These are phyloP conservation scores for Prunus campanulata DNA, from an alignment of 306 rosid species.

Conservation along the genomic window DNA sequence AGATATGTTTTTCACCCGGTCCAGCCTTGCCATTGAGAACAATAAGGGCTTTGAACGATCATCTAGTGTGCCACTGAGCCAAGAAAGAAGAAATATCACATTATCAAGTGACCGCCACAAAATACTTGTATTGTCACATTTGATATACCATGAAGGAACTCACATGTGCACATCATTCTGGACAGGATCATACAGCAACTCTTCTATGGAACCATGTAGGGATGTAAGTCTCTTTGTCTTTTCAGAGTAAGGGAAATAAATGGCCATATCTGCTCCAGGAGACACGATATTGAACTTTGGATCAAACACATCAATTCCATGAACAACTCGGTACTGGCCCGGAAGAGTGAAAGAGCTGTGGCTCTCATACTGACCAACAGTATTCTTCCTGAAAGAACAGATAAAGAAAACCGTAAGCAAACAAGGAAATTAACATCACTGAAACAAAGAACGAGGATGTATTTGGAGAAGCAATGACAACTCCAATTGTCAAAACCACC, in stretches of 20 bases:
- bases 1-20: conserved; percentile 70
- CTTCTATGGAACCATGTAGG: conserved; percentile 72
- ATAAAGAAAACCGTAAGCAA: background rate
- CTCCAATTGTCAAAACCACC: background rate
- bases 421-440: conserved; percentile 7
- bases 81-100: conserved; percentile 22
- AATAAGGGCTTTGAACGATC: conserved; percentile 83
- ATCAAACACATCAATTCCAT: conserved; percentile 94
- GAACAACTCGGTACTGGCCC: conserved; percentile 86
- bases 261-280: conserved; percentile 90
- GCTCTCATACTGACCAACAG: conserved; percentile 95
- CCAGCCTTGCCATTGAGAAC: conserved; percentile 91
- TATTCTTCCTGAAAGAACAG: conserved; percentile 66
- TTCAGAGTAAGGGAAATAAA: conserved; percentile 82
- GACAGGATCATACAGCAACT: conserved; percentile 58
- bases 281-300: conserved; percentile 98
- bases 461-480: background rate
- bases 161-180: conserved; percentile 72
- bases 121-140: background rate
- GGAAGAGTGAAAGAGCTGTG: conserved; percentile 88
- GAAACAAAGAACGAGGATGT: conserved; percentile 1
- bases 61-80: conserved; percentile 58
- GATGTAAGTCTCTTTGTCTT: conserved; percentile 75
- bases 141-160: conserved; percentile 31
- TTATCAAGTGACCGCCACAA: conserved; percentile 5